Evolutionary conservation across 768 basidiomycete species (phyloP), one percentile per base, ranked within the genome.

Genomic region (Macrolepiota fuliginosa): DNA sequence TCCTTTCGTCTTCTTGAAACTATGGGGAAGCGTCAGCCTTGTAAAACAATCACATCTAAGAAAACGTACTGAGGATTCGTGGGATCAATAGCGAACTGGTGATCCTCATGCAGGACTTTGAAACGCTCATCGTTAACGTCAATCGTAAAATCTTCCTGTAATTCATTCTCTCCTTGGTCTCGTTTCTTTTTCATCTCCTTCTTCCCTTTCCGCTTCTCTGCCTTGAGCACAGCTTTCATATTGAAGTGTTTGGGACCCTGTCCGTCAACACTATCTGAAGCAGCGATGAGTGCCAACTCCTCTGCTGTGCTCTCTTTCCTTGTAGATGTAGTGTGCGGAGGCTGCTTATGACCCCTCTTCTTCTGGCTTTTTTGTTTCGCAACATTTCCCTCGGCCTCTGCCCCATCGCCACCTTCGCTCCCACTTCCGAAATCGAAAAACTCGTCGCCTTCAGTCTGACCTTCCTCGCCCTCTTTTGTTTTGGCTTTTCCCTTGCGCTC

Each of bases 31-130:
- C 24, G 56, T 64, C 22, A 65, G 57, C 61, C 60, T 61, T 56
- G 27, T 36, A 10, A 36, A 36, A 60, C 2, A 35, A 19, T 19
- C 10, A 58, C n/a, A 12, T 24, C 35, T 40, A 54, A 40, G 10
- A 13, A 54, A 11, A 81, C 94, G 65, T 70, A 97, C 96, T 88
- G 92, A 71, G 96, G 94, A 75, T 98, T 92, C 56, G 86, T 91
- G 19, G 97, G 96, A 73, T 99, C 97, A 65, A 99, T 95, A 0
- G 96, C 96, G 65, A 92, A 98, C 35, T 88, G 84, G 67, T 92
- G 87, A 69, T 98, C 90, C 66, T 97, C 93, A 67, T 94, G 91
- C 47, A 98, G 70, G 22, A 83, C 88, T 70, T 85, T 85, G 81
- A 98, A 98, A 15, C 97, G 89, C 10, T 88, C 84, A 69, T 99